Base-by-base conservation (phyloP, 2,329 filamentous ascomycete genomes). In the Gremmenia infestans region DNA sequence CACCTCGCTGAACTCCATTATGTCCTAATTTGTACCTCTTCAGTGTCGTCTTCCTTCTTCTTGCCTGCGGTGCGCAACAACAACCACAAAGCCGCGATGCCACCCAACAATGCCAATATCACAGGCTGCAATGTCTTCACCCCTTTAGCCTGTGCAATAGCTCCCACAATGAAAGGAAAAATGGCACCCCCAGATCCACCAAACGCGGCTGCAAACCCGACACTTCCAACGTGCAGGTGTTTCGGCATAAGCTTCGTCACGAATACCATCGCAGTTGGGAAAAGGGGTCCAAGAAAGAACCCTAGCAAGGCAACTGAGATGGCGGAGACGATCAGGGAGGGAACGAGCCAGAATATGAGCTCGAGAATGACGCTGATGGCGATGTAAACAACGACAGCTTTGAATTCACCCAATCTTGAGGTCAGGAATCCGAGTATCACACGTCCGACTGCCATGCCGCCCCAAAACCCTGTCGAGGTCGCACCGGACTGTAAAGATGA, bases 391-490 rank as follows among this genome's bases (percentile, higher is more conserved):
- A 77, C 71, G 52, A 87, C 80, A 40, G 84, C 80, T 15, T 81
- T 67, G 68, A 87, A 89, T 73, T 93, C 90, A 0, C 89, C 89
- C 17, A 90, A 74, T 2, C 79, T 75, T 2, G 86, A 85, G 1
- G 90, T 95, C 3, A 92, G 75, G 63, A 95, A 94, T 0, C 89
- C 89, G 15, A 95, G 72, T 0, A 85, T 69, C 2, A 94, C 74
- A 1, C 91, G 77, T 0, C 91, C 90, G 0, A 90, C 70, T 0
- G 89, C 92, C 60, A 95, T 78, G 0, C 90, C 91, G 45, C 90
- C 79, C 91, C 91, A 96, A 73, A 93, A 95, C 0, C 89, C 86
- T 0, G 89, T 93, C 0, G 85, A 86, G 0, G 83, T 84, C 73
- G 94, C 82, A 2, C 90, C 90, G 36, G 87, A 85, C 2, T 84